phyloP scores from a whole-genome alignment of 345 rosid species.

The Corchorus capsularis region DNA sequence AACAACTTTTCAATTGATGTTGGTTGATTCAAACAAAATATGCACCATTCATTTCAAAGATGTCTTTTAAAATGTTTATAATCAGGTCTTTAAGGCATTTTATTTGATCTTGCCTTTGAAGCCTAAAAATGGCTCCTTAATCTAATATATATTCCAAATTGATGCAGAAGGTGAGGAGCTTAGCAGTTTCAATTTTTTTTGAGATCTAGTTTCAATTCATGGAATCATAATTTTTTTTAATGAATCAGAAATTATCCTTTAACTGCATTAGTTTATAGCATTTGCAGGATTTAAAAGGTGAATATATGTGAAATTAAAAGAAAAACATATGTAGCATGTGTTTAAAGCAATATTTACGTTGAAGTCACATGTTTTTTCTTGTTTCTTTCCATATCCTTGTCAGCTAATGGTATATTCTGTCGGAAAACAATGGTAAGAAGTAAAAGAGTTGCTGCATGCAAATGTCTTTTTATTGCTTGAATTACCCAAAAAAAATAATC shows the following conservation, averaged over 20 bases:
- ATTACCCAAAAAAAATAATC: background rate
- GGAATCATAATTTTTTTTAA: background rate
- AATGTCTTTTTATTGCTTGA: background rate
- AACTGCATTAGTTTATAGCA: background rate
- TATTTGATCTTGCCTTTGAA: background rate
- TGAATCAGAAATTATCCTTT: background rate
- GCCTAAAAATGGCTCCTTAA: background rate
- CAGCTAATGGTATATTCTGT: background rate
- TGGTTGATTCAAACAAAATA: background rate
- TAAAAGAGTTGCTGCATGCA: background rate
- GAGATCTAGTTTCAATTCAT: background rate
- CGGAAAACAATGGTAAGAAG: background rate
- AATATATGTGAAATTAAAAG: background rate
- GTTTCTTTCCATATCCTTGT: background rate
- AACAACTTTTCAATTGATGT: too few relatives aligned
- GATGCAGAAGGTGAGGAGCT: conserved; percentile 1
- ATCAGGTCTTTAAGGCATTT: background rate
- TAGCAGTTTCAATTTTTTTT: background rate
- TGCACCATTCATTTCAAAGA: background rate
- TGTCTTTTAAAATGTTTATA: background rate
- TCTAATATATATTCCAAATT: background rate
- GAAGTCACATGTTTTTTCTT: background rate
- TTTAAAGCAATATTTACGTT: background rate
- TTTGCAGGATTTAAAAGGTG: background rate
- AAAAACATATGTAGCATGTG: background rate